Conservation (phyloP, 108 stramenopile genomes). For the Cyclotella cryptica region DNA sequence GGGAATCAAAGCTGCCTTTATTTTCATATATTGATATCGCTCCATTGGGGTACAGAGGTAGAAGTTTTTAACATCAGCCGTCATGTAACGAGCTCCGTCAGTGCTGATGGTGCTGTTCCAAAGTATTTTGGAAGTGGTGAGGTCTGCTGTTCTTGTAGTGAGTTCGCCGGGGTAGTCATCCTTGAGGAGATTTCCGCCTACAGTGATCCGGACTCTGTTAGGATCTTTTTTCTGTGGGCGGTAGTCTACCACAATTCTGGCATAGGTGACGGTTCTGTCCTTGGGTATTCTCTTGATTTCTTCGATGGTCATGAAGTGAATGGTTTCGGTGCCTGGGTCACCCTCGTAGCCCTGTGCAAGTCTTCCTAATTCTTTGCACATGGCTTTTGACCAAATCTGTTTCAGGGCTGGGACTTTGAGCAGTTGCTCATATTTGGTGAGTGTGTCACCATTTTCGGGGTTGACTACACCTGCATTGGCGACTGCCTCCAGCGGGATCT, state of each 20-base stretch:
- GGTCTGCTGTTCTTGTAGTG: no score
- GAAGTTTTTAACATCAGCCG: no score
- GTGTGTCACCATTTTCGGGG: not conserved
- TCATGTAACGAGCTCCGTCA: no score
- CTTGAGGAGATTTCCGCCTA: not conserved
- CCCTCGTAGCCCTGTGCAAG: not conserved
- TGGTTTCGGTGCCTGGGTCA: not conserved
- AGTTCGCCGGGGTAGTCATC: no score
- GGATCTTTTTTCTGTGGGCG: not conserved
- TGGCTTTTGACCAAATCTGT: not conserved
- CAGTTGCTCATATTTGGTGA: constrained; percentile 8
- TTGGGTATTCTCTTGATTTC: constrained; percentile 5
- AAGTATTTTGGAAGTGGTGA: no score
- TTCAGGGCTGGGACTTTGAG: not conserved
- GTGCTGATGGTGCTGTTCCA: no score
- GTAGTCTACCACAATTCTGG: constrained; percentile 1
- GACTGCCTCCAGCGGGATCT: not conserved
- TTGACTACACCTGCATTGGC: not conserved
- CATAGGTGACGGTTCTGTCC: constrained; percentile 4
- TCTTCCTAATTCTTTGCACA: not conserved
- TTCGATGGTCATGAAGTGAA: constrained; percentile 10
- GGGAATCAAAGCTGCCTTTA: no score
- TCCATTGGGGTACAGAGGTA: no score
- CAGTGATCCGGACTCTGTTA: not conserved
- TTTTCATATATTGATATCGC: no score